Evolutionary conservation across 257 asterid species (phyloP).

Genomic region (Ligustrum vulgare): DNA sequence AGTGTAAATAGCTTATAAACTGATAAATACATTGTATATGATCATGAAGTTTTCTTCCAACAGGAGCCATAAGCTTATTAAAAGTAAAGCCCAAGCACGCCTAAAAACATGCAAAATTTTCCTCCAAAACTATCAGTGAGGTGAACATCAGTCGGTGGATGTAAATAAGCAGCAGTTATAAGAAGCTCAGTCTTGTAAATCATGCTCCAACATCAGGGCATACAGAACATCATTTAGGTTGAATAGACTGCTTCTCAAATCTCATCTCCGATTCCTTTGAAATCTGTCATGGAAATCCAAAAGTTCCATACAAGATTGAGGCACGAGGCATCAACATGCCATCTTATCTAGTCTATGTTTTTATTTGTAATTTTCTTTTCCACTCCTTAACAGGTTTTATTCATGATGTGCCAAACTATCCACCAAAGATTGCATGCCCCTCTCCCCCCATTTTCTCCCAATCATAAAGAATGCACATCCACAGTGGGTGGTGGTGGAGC

Average conservation of each 20-base stretch:
- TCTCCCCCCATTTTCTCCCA: neutral
- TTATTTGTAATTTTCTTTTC: neutral
- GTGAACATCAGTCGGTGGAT: neutral
- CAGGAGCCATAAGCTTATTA: conserved; percentile 5
- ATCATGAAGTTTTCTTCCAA: conserved; percentile 1
- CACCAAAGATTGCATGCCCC: neutral
- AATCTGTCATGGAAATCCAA: neutral
- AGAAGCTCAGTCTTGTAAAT: neutral
- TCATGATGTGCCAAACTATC: neutral
- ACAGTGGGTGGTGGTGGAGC: neutral
- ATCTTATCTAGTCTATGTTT: neutral
- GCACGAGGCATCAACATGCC: neutral
- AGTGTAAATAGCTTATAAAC: conserved; percentile 11
- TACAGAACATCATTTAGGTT: neutral
- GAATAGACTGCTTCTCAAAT: neutral
- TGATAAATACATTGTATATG: neutral
- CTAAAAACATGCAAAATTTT: neutral
- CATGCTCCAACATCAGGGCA: neutral
- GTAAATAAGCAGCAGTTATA: neutral
- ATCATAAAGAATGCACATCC: neutral
- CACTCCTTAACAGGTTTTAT: neutral
- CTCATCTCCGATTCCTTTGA: neutral
- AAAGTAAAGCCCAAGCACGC: neutral
- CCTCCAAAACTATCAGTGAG: neutral
- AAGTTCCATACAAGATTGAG: neutral